Evolutionary conservation across 805 yeast genomes (phyloP).

Genomic region (Wickerhamomyces ciferrii): DNA sequence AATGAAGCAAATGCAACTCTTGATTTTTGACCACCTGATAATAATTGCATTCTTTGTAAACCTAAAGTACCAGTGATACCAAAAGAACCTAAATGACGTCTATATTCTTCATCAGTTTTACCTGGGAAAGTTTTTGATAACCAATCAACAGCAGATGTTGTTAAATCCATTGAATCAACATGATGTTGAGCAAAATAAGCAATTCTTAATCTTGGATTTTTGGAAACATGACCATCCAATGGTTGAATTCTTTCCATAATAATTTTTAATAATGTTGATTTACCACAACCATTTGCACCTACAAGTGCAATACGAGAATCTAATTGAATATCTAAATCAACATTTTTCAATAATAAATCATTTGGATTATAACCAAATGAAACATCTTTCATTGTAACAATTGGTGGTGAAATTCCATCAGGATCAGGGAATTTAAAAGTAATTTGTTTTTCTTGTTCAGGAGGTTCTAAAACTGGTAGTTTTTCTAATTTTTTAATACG

Average conservation of each 20-base stretch:
- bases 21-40: conserved; percentile 98
- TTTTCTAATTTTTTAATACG: conserved; percentile 96
- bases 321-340: conserved; percentile 87
- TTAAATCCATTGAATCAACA: conserved; percentile 93
- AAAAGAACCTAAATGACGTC: conserved; percentile 94
- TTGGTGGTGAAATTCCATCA: conserved; percentile 89
- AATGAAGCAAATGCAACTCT: conserved; percentile 97
- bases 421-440: conserved; percentile 94
- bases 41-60: conserved; percentile 78
- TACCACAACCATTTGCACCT: conserved; percentile 99
- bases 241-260: conserved; percentile 78
- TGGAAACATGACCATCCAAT: conserved; percentile 67
- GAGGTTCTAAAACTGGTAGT: conserved; percentile 87
- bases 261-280: conserved; percentile 86
- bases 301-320: conserved; percentile 93
- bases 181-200: conserved; percentile 99
- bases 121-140: conserved; percentile 88
- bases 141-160: conserved; percentile 87
- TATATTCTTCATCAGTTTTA: conserved; percentile 90
- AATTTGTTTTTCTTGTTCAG: conserved; percentile 83
- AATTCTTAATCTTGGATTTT: conserved; percentile 82
- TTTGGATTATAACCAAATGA: conserved; percentile 75
- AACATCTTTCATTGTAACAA: conserved; percentile 81
- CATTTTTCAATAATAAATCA: conserved; percentile 63
- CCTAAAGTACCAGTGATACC: conserved; percentile 96